Evolutionary conservation across 768 basidiomycete genomes (phyloP).

Genomic region (Amanita exitialis): DNA sequence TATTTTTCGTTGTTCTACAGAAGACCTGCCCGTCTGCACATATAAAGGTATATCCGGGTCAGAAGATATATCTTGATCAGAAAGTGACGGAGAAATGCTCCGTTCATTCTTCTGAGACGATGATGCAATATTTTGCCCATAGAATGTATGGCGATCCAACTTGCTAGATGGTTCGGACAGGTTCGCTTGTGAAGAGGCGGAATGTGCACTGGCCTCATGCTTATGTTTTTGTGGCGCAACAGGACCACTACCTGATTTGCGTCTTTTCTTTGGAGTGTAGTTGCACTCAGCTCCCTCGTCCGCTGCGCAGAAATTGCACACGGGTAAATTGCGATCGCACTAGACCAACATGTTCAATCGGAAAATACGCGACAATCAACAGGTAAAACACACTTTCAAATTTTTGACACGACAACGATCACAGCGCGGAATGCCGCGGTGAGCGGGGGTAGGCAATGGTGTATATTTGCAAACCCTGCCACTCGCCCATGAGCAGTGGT

Average conservation of each 20-base stretch:
- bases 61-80: constrained; percentile 13
- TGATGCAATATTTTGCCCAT: constrained; percentile 36
- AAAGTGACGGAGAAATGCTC: constrained; percentile 15
- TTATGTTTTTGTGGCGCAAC: constrained; percentile 10
- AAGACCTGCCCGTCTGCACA: constrained; percentile 21
- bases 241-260: constrained; percentile 32
- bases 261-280: constrained; percentile 65
- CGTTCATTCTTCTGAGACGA: constrained; percentile 15
- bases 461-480: constrained; percentile 65
- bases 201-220: constrained; percentile 7
- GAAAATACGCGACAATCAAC: background rate
- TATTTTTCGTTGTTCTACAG: constrained; percentile 15
- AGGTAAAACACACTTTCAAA: constrained; percentile 40
- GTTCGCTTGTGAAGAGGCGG: constrained; percentile 1
- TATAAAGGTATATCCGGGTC: constrained; percentile 13
- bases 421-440: constrained; percentile 65
- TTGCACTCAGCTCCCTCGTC: constrained; percentile 47
- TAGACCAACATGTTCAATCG: constrained; percentile 14
- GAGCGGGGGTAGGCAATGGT: constrained; percentile 64
- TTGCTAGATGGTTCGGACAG: background rate
- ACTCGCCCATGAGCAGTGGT: constrained; percentile 58
- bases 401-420: constrained; percentile 61
- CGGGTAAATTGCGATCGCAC: constrained; percentile 66
- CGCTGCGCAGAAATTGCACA: constrained; percentile 59
- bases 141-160: constrained; percentile 26